Evolutionary conservation across 164 flowering plant species (phyloP), one percentile per base, ranked within the genome.

Genomic region (Platanus orientalis): DNA sequence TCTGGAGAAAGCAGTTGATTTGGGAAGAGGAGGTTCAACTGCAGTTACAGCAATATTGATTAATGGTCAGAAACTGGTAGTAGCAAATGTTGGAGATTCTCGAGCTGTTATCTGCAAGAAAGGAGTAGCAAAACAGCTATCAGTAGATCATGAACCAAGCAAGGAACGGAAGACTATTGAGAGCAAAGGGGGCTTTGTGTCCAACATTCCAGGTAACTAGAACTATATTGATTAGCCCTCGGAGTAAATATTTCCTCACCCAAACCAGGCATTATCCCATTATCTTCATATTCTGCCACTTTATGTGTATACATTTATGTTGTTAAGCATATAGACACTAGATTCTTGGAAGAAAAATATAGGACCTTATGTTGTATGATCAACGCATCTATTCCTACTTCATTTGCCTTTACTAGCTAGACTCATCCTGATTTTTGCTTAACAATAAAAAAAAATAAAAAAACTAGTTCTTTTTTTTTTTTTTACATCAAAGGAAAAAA

Each of bases 21-120:
- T 84, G 49, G 92, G 90, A 21, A 84, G 66, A 76, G 97, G 97
- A 50, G 96, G 94, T 6, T 92, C 97, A 60, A 85, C 96, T 30
- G 97, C 96, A 20, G 94, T 92, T 0, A 92, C 97, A 3, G 96
- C 89, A n/a, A 84, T 92, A 56, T 60, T 92, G 20, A 78, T 91
- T n/a, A 75, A 91, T 69, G 83, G 97, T 54, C 75, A 81, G 54
- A 86, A 81, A 69, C 71, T 94, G 61, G 81, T 89, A 6, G 90
- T 91, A 28, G 97, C 95, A 32, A 94, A 91, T 79, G 84, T 89
- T 55, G 97, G 97, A 47, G 97, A 94, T 72, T 90, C 96, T 42
- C 83, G 95, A 17, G 98, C 97, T 34, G 87, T 94, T 55, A 69
- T 94, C 1, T 82, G 85, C 70, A 79, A 69, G 61, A 83, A 81